Evolutionary conservation across 2,329 filamentous ascomycete genomes (phyloP), one percentile per base, ranked within the genome.

Genomic region (Ceratocystis colombiana): DNA sequence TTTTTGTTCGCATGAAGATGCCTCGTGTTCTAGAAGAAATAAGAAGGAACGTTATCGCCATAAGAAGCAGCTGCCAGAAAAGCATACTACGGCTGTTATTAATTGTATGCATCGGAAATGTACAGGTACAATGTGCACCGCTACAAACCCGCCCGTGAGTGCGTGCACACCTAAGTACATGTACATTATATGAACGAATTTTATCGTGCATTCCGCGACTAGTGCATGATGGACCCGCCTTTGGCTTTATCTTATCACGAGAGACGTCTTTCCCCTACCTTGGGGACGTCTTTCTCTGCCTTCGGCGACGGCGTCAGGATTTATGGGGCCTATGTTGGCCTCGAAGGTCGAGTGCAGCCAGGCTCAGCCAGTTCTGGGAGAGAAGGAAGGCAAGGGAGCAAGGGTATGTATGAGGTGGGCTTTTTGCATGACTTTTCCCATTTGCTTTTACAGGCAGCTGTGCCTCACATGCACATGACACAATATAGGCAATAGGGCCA

Each of bases 231-330:
- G 4, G 48, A 28, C 48, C 48, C 48, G 48, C 48, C 48, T 53
- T 53, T 25, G 22, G 20, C 48, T 25, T 53, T 53, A 53, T 28
- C 48, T 53, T 53, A 53, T 53, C 48, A 53, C 10, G 48, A 25
- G 48, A 20, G 48, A 4, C 20, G 8, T 15, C 48, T 15, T 53
- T 53, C 48, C 25, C 48, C 25, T 28, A 12, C 25, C 48, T 53
- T 53, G 22, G 37, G 10, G 37, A 41, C 3, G 6, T 53, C 46
- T 22, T 48, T 53, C 48, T 48, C 22, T 66, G 64, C 64, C 57
- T 62, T 66, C 57, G 64, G 64, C 57, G 61, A 50, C 33, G 22
- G 25, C 57, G 48, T 55, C 55, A 62, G 64, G 61, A 62, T 62
- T 66, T 50, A 45, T 62, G 64, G 48, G 48, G 48, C 48, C 12